Conservation (phyloP, 208 protist species). For the Leishmania major region DNA sequence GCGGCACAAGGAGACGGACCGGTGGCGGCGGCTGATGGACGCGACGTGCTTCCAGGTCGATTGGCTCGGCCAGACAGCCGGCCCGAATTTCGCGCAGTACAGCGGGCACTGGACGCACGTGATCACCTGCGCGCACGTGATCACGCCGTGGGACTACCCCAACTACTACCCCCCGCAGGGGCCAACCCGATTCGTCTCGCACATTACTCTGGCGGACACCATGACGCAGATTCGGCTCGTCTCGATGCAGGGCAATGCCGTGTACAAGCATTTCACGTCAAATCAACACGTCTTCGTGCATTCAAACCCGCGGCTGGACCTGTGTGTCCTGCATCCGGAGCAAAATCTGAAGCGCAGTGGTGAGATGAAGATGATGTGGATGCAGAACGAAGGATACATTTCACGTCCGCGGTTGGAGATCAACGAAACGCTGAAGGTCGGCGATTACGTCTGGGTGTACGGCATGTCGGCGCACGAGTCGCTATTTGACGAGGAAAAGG, state of each 20-base stretch:
- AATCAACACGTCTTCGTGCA: constrained; percentile 92
- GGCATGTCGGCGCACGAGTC: constrained; percentile 89
- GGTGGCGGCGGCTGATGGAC: constrained; percentile 91
- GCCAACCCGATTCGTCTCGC: constrained; percentile 85
- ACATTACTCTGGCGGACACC: constrained; percentile 85
- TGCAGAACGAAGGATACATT: constrained; percentile 91
- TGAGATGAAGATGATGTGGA: constrained; percentile 93
- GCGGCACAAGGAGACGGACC: constrained; percentile 92
- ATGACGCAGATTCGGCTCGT: constrained; percentile 86
- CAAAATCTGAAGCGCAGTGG: constrained; percentile 87
- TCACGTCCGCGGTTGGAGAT: constrained; percentile 82
- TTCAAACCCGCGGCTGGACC: constrained; percentile 83
- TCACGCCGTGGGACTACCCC: constrained; percentile 91
- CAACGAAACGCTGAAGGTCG: constrained; percentile 63
- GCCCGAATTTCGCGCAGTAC: constrained; percentile 82
- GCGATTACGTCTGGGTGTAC: constrained; percentile 91
- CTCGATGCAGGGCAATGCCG: constrained; percentile 77
- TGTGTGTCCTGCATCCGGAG: constrained; percentile 88
- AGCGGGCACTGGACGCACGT: constrained; percentile 90
- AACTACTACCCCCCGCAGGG: constrained; percentile 89
- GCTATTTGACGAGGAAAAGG: constrained; percentile 90
- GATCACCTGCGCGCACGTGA: constrained; percentile 89
- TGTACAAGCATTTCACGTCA: constrained; percentile 90
- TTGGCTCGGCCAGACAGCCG: constrained; percentile 83
- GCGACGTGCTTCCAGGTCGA: constrained; percentile 87